Base-by-base conservation (phyloP, 2,329 filamentous ascomycete genomes). In the Didymellaceae sp. region DNA sequence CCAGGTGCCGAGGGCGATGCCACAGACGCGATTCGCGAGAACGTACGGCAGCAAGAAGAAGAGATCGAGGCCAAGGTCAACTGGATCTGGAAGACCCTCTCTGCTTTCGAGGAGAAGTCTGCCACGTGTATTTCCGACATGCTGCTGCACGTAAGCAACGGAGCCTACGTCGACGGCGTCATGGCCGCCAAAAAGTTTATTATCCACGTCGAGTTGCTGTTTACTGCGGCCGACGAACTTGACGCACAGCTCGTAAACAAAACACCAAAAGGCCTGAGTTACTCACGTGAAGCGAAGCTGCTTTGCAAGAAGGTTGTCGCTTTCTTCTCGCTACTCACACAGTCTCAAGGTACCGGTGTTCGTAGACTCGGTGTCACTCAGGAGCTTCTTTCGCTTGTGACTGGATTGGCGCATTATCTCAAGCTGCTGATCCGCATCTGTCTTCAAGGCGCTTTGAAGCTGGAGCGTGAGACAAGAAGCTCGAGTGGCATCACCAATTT, bases 251-350 rank as follows among this genome's bases (percentile, higher is more conserved):
- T 97, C 73, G 79, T 83, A 49, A 76, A 78, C 16, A 77, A 87
- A 34, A 86, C 86, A 14, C 83, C 90, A 62, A 95, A 94, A 80
- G 88, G 89, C 56, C 82, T 99, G 54, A 90, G 91, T 8, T 99
- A 97, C 70, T 89, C 89, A 14, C 86, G 94, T 65, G 94, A 99
- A 77, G 90, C 94, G n/a, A 99, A 99, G 75, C 81, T 99, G 41
- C 84, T 99, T n/a, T 99, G 94, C 80, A 99, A 99, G 76, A 99
- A 99, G 75, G 96, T 99, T 45, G 94, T 99, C 5, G 90, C 93
- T 20, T 99, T 99, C 79, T 99, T 99, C 73, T 91, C 91, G 10
- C 79, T 99, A 14, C 81, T 99, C 7, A 96, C 93, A 5, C 96
- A 96, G 73, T 94, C 92, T 1, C 93, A 97, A 70, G 92, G 97